Percentiles rank a stretch among this genome's conserved stretches.
phyloP scores from a whole-genome alignment of 2,329 filamentous ascomycete species.

The Lachnellula suecica region DNA sequence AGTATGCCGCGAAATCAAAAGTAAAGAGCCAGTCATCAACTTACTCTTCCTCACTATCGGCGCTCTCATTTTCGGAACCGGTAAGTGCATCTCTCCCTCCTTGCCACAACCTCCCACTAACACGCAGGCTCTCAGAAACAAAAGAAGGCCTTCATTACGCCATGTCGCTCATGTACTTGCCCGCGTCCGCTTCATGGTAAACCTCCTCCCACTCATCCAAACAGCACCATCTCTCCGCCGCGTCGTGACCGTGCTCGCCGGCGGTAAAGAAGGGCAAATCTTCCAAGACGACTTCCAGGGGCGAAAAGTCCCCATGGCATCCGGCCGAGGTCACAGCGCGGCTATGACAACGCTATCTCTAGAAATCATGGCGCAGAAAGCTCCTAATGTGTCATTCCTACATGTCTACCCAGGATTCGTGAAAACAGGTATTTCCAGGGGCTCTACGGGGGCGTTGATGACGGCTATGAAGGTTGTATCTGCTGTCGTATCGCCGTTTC shows the following conservation, averaged over 20 bases:
- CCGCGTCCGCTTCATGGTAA: slow-evolving; percentile 52
- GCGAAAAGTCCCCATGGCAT: slow-evolving; percentile 34
- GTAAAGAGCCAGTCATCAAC: slow-evolving; percentile 51
- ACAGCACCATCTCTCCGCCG: slow-evolving; percentile 45
- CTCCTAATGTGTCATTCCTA: slow-evolving; percentile 46
- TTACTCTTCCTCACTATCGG: slow-evolving; percentile 51
- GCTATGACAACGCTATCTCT: slow-evolving; percentile 47
- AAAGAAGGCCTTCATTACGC: slow-evolving; percentile 51
- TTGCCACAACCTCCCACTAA: background rate
- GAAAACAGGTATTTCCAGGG: slow-evolving; percentile 19
- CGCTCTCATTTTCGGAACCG: slow-evolving; percentile 32
- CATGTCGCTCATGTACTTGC: slow-evolving; percentile 49
- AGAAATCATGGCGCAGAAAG: slow-evolving; percentile 43
- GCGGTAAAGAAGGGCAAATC: slow-evolving; percentile 48
- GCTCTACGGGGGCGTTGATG: slow-evolving; percentile 25
- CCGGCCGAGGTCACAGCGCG: slow-evolving; percentile 42
- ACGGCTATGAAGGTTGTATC: background rate
- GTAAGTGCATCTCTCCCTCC: slow-evolving; percentile 14
- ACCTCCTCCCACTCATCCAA: slow-evolving; percentile 54
- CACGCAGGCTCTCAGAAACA: slow-evolving; percentile 33
- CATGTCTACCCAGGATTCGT: slow-evolving; percentile 49
- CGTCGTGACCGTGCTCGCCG: slow-evolving; percentile 52
- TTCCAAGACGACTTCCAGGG: slow-evolving; percentile 41
- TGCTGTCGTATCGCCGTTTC: background rate
- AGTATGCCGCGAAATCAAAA: slow-evolving; percentile 46